Evolutionary conservation across 1,139 yeast species (phyloP), one percentile per base, ranked within the genome.

Genomic region (Kodamaea anthophila): DNA sequence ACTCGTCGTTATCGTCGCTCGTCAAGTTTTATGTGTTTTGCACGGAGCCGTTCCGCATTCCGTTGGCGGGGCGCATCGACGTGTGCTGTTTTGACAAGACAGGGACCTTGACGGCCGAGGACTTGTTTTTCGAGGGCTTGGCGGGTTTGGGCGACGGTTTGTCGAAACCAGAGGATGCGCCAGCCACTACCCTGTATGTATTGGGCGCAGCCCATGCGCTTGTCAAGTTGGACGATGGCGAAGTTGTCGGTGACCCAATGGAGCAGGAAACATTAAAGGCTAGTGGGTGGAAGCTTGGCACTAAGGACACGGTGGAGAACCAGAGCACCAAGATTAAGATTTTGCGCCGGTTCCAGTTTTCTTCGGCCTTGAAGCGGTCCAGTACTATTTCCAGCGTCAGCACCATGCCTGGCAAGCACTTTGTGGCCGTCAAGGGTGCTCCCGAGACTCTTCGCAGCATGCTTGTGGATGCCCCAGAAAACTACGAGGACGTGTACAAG

Each of bases 51-150:
- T 91, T 91, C 65, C 76, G 99, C 63, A 88, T 91, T 42, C 98
- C 99, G 30, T 76, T 83, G 53, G 98, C 97, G 35, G 99, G 99
- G 46, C 79, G 98, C 64, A 78, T 93, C 39, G 99, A 91, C 57
- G 95, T 91, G 35, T 91, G 98, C 64, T 91, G 98, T 67, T 91
- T 91, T 51, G 99, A 91, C 58, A 91, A 91, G 55, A 91, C 99
- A 29, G 99, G 99, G 58, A 91, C 99, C 35, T 73, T 91, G 49
- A 91, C 99, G 27, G 96, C 94, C 36, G 99, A 91, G 59, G 97
- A 91, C 53, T 70, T 91, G 45, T 93, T 83, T 13, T 93, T 91
- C 51, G 97, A 91, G 65, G 98, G 99, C 46, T 70, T 91, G 45
- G 96, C 96, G 27, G 96, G 96, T 8, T 16, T 16, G 18, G 9